Conservation (phyloP, 2,329 filamentous ascomycete genomes). For the Claviceps sp. region DNA sequence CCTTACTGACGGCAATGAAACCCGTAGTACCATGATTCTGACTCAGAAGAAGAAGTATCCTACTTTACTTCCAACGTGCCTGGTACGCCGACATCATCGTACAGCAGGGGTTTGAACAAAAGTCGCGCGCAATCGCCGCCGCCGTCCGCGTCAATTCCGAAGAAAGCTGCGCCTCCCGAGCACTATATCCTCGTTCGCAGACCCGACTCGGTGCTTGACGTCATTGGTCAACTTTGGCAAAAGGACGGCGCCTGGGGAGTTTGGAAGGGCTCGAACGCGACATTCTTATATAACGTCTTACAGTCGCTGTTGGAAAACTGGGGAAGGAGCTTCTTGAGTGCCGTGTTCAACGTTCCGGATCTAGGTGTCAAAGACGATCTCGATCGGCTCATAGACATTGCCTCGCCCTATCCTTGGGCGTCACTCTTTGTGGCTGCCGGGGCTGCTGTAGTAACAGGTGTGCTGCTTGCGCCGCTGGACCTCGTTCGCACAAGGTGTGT, state of each 20-base stretch:
- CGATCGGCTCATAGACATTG: conserved; percentile 58
- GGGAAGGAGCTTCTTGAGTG: conserved; percentile 79
- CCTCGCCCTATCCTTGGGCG: conserved; percentile 68
- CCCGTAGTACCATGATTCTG: conserved; percentile 35
- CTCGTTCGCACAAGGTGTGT: conserved; percentile 60
- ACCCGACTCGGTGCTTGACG: conserved; percentile 71
- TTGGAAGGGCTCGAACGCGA: conserved; percentile 88
- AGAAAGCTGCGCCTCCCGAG: conserved; percentile 20
- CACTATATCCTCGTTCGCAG: conserved; percentile 60
- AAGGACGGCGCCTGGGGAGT: conserved; percentile 84
- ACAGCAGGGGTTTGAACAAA: conserved; percentile 18
- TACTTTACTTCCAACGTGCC: conserved; percentile 64
- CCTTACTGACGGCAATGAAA: neutral
- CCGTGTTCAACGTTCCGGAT: conserved; percentile 81
- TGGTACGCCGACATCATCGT: conserved; percentile 38
- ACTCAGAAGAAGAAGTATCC: conserved; percentile 65
- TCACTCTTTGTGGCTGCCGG: conserved; percentile 60
- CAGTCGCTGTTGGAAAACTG: conserved; percentile 83
- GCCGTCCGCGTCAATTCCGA: conserved; percentile 8
- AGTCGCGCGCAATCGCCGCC: conserved; percentile 21
- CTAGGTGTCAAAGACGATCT: conserved; percentile 61
- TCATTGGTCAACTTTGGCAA: conserved; percentile 76
- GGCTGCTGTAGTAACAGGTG: conserved; percentile 56
- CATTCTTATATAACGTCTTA: conserved; percentile 81
- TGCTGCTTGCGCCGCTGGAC: conserved; percentile 77